phyloP scores from a whole-genome alignment of 208 protist genomes.

The Jaenimonas drosophilae region DNA sequence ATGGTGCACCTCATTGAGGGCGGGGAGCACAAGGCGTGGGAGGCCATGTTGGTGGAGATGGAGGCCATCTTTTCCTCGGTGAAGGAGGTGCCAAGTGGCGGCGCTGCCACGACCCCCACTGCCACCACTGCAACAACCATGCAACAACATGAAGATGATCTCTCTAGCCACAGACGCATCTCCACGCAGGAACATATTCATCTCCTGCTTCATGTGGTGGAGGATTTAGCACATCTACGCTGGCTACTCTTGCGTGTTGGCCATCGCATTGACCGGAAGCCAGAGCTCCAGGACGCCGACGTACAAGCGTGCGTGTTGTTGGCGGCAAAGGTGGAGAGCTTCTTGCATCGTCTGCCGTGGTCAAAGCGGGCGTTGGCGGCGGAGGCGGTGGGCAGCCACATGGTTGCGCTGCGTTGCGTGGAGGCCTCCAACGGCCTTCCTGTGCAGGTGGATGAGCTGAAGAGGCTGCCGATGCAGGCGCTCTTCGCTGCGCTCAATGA shows the following conservation, averaged over 20 bases:
- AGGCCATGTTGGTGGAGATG: slow-evolving; percentile 41
- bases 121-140: no score
- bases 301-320: slow-evolving; percentile 16
- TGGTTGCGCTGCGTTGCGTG: slow-evolving; percentile 65
- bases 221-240: no score
- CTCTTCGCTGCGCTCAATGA: slow-evolving; percentile 77
- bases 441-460: slow-evolving; percentile 6
- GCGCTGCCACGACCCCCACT: neutral
- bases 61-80: slow-evolving; percentile 24
- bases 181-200: no score
- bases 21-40: slow-evolving; percentile 12
- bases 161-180: no score
- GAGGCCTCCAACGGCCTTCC: slow-evolving; percentile 43
- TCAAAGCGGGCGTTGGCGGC: slow-evolving; percentile 26
- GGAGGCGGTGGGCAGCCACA: slow-evolving; percentile 57
- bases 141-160: no score
- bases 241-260: no score
- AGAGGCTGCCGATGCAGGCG: slow-evolving; percentile 44
- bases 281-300: neutral
- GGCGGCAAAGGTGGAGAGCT: slow-evolving; percentile 20
- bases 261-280: no score
- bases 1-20: slow-evolving; percentile 51
- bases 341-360: slow-evolving; percentile 33
- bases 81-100: slow-evolving; percentile 5
- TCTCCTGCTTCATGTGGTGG: no score